A percentile compares a stretch with the other conserved stretches of the same genome.
Evolutionary conservation across 2,329 filamentous ascomycete species (phyloP).

Genomic region (Alternaria postmessia): DNA sequence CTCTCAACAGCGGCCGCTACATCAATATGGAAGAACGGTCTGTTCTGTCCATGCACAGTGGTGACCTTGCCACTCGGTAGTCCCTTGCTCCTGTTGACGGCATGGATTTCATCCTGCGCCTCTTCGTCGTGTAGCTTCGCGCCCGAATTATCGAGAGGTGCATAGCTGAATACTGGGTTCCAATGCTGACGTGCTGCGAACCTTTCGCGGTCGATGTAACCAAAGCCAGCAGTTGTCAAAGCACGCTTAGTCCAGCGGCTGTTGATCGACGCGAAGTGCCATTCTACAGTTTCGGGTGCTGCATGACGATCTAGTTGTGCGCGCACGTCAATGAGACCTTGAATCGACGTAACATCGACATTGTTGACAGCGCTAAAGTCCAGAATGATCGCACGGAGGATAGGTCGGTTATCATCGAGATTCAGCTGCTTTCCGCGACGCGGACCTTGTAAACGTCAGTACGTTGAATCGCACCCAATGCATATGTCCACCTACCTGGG

Average conservation of each 20-base stretch:
- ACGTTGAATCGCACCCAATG: background rate
- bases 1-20: constrained; percentile 87
- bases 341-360: constrained; percentile 90
- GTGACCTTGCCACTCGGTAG: constrained; percentile 58
- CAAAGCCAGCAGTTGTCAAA: constrained; percentile 86
- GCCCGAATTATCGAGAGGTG: constrained; percentile 78
- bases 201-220: constrained; percentile 66
- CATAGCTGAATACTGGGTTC: constrained; percentile 95
- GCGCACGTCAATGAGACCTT: constrained; percentile 91
- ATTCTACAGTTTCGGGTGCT: constrained; percentile 82
- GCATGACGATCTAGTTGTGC: constrained; percentile 92
- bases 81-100: constrained; percentile 19
- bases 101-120: constrained; percentile 34
- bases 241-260: constrained; percentile 94
- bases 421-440: constrained; percentile 61
- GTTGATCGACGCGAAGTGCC: constrained; percentile 94
- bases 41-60: constrained; percentile 83
- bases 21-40: constrained; percentile 94
- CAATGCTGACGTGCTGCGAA: constrained; percentile 66
- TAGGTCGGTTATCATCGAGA: constrained; percentile 65
- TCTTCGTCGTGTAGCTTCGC: constrained; percentile 64
- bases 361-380: constrained; percentile 95
- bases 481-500: constrained; percentile 62
- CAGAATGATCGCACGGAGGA: constrained; percentile 86
- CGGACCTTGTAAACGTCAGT: constrained; percentile 52